Evolutionary conservation across 768 basidiomycete species (phyloP), one percentile per base, ranked within the genome.

Genomic region (Sarcodon aspratus): DNA sequence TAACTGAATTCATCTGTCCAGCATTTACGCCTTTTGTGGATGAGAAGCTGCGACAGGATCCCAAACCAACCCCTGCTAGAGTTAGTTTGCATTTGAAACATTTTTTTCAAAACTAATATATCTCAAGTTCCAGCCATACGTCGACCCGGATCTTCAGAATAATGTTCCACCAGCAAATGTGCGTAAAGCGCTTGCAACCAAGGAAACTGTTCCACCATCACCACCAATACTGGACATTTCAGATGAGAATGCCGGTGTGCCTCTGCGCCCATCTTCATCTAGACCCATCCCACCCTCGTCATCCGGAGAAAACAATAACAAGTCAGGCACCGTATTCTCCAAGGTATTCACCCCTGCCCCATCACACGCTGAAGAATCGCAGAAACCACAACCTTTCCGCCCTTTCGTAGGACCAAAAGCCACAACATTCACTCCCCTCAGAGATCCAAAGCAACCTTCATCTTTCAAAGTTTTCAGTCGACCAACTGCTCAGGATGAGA

Each of bases 11-110:
- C 21, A 27, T 27, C 21, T 27, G 21, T 27, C 21, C 53, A 76
- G 79, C 71, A 32, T 85, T 88, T 63, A 75, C 74, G 50, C 84
- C 86, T 7, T 86, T 80, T 55, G 69, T 79, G 1, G 85, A 85
- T 47, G 82, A 84, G 57, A 78, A 78, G 53, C 63, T 65, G 18
- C 36, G 6, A 2, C 43, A 50, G 15, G 47, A 54, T 33, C 45
- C 50, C 46, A 53, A 53, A 1, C 58, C 59, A 15, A 50, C 48
- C 17, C 54, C 53, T 46, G 44, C 59, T 32, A 53, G n/a, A 18
- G 46, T 44, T 50, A 27, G 21, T 27, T 9, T 43, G 45, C 47
- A 17, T 38, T 15, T 5, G 15, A 9, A 34, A 49, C 32, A 42
- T 36, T 17, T 7, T 15, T 36, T 42, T 36, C 3, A 3, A 34